Conservation (phyloP, 306 rosid genomes). For the Cercis canadensis region DNA sequence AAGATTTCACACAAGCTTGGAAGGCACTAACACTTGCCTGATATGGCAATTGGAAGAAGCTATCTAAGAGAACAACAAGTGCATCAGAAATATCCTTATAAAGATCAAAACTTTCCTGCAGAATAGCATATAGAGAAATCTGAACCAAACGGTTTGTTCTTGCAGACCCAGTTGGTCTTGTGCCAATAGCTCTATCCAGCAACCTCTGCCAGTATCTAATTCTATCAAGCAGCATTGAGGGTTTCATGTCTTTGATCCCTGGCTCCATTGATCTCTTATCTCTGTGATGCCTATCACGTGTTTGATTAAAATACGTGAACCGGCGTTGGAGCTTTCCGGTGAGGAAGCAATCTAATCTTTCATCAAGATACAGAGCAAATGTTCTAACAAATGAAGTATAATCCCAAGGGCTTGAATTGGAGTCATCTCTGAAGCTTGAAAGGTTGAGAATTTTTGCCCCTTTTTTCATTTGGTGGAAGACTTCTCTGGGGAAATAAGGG, state of each 20-base stretch:
- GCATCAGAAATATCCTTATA: conserved; percentile 78
- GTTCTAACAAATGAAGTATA: conserved; percentile 70
- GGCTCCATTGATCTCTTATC: conserved; percentile 34
- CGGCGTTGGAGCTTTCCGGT: conserved; percentile 82
- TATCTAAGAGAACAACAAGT: conserved; percentile 69
- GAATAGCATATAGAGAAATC: conserved; percentile 63
- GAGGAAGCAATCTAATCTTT: conserved; percentile 74
- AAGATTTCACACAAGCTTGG: conserved; percentile 73
- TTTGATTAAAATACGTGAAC: conserved; percentile 25
- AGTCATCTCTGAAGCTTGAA: conserved; percentile 72
- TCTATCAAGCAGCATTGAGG: conserved; percentile 60
- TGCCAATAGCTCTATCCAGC: conserved; percentile 72
- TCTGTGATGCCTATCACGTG: conserved; percentile 16
- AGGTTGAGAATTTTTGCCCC: conserved; percentile 83
- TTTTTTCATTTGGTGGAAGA: conserved; percentile 75
- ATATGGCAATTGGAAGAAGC: conserved; percentile 67
- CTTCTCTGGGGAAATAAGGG: conserved; percentile 74
- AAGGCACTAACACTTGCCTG: conserved; percentile 62
- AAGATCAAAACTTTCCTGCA: conserved; percentile 80
- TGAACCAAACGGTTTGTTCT: conserved; percentile 54
- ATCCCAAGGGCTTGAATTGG: conserved; percentile 80
- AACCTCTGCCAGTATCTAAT: conserved; percentile 71
- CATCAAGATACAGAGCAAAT: conserved; percentile 82
- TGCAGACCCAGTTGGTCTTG: conserved; percentile 69
- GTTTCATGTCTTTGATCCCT: conserved; percentile 69